Evolutionary conservation across 768 basidiomycete genomes (phyloP).

Genomic region (Leucocoprinus leucothites): DNA sequence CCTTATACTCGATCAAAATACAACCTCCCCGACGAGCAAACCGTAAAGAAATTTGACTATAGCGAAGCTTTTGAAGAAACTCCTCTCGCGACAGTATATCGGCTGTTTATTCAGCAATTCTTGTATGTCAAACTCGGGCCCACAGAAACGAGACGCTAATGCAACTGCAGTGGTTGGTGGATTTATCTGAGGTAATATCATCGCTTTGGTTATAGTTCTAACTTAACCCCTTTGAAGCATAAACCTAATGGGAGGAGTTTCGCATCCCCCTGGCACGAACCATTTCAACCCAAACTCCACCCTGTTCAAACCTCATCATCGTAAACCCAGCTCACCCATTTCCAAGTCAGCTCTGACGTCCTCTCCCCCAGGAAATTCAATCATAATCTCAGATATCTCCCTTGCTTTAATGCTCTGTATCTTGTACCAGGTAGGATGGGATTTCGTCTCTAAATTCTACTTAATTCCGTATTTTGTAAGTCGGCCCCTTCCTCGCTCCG

Average conservation of each 20-base stretch:
- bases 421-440: constrained; percentile 21
- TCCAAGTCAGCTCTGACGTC: constrained; percentile 8
- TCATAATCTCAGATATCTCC: constrained; percentile 33
- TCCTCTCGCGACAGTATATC: constrained; percentile 38
- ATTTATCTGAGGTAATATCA: constrained; percentile 26
- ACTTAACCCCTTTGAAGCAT: constrained; percentile 16
- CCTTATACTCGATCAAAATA: constrained; percentile 43
- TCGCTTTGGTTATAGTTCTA: neutral
- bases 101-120: constrained; percentile 49
- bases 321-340: constrained; percentile 20
- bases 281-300: constrained; percentile 37
- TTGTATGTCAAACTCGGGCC: constrained; percentile 25
- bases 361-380: constrained; percentile 31
- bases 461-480: constrained; percentile 44
- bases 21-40: constrained; percentile 35
- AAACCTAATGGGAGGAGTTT: constrained; percentile 47
- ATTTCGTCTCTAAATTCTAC: constrained; percentile 28
- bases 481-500: neutral
- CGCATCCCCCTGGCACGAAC: constrained; percentile 46
- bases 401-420: constrained; percentile 22
- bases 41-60: constrained; percentile 39
- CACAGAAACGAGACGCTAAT: neutral
- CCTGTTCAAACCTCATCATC: constrained; percentile 36
- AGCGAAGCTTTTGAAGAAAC: constrained; percentile 51
- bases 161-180: constrained; percentile 30